Percentiles rank a stretch among this genome's conserved stretches.
phyloP scores from a whole-genome alignment of 371 early-diverging fungal genomes.

The Syncephalastrum contaminatum region DNA sequence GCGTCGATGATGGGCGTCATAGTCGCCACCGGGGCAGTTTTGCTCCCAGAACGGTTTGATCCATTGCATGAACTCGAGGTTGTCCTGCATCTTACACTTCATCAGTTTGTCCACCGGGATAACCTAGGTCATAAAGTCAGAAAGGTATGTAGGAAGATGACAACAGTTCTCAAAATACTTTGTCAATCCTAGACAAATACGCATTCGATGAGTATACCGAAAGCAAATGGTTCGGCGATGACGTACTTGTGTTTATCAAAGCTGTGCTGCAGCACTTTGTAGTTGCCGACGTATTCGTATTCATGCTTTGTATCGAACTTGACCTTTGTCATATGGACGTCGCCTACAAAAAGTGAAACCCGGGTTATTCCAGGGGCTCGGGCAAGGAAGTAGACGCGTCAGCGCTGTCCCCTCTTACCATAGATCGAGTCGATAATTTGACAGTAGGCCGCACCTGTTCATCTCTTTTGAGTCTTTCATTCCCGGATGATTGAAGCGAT shows the following conservation, averaged over 20 bases:
- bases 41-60: conserved; percentile 86
- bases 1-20: conserved; percentile 80
- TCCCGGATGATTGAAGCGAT: neutral
- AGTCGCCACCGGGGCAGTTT: conserved; percentile 76
- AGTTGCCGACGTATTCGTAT: conserved; percentile 90
- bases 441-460: conserved; percentile 81
- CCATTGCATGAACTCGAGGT: conserved; percentile 96
- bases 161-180: conserved; percentile 7
- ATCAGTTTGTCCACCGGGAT: conserved; percentile 84
- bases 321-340: conserved; percentile 79
- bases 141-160: neutral
- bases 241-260: conserved; percentile 79
- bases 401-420: conserved; percentile 35
- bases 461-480: neutral
- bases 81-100: conserved; percentile 95
- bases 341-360: conserved; percentile 32
- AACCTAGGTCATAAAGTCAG: conserved; percentile 26
- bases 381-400: too few species aligned
- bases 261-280: conserved; percentile 82
- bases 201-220: too few species aligned
- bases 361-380: neutral
- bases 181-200: conserved; percentile 15
- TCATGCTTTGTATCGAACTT: conserved; percentile 91
- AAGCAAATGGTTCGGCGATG: too few species aligned
- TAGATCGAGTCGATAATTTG: conserved; percentile 94